These are phyloP conservation scores for Pascua guehoae DNA, from an alignment of 1,284 basidiomycete species.

Conservation along the genomic window DNA sequence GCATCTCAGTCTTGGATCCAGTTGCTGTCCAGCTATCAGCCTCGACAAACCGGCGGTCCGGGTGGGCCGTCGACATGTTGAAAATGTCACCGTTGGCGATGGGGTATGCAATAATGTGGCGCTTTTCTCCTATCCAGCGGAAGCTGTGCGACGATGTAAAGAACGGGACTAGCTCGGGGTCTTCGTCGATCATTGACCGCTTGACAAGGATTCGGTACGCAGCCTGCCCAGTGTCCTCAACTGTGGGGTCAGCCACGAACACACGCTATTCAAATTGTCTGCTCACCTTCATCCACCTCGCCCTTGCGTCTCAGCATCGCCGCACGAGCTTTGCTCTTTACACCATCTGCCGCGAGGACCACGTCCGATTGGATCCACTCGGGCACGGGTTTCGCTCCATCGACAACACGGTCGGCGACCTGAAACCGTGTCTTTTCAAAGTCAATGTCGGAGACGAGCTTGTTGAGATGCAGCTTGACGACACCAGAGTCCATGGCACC, in stretches of 20 bases:
- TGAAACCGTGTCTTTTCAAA: too few relatives aligned
- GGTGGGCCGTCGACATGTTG: conserved; percentile 47
- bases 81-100: conserved; percentile 40
- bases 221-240: conserved; percentile 46
- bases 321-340: conserved; percentile 38
- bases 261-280: background rate
- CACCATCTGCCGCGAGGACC: conserved; percentile 43
- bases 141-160: conserved; percentile 34
- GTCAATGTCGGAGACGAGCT: too few relatives aligned
- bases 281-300: conserved; percentile 29
- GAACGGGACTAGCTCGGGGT: conserved; percentile 42
- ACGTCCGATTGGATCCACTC: conserved; percentile 9
- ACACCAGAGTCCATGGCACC: too few relatives aligned
- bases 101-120: conserved; percentile 48
- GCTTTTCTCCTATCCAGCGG: conserved; percentile 45
- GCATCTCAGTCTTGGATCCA: conserved; percentile 41
- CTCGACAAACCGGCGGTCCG: conserved; percentile 39
- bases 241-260: conserved; percentile 10
- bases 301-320: conserved; percentile 36
- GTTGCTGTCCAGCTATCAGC: conserved; percentile 41
- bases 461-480: too few relatives aligned
- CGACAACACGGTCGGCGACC: too few relatives aligned
- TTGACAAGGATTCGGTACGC: conserved; percentile 46
- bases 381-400: too few relatives aligned
- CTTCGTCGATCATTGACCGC: conserved; percentile 29